phyloP scores from a whole-genome alignment of 1,284 basidiomycete genomes.

The Rhodotorula sp. region DNA sequence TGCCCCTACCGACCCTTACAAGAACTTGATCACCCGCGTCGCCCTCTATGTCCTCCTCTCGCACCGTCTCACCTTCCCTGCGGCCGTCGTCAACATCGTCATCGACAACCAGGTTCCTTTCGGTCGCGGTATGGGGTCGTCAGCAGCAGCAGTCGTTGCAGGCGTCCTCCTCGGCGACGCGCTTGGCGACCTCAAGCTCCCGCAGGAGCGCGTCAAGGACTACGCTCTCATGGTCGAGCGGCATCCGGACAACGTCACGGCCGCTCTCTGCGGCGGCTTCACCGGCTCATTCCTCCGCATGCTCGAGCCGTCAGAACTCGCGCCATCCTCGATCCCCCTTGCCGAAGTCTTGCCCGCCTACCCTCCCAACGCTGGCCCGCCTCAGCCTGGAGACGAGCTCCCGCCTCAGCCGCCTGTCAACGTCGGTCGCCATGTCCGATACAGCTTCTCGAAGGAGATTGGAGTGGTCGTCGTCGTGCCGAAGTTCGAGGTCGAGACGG shows the following conservation, averaged over 20 bases:
- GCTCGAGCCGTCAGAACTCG: constrained; percentile 64
- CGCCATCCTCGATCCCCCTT: constrained; percentile 84
- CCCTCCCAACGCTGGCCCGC: constrained; percentile 77
- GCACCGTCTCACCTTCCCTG: constrained; percentile 60
- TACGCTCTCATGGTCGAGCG: constrained; percentile 99
- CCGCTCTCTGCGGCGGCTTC: constrained; percentile 94
- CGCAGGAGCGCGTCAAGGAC: constrained; percentile 76
- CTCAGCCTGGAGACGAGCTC: constrained; percentile 54
- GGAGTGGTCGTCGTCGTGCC: constrained; percentile 95
- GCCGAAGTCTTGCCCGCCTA: constrained; percentile 97
- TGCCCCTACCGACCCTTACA: constrained; percentile 91
- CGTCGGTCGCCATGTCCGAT: constrained; percentile 92
- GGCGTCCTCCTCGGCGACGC: constrained; percentile 87
- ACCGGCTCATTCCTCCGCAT: constrained; percentile 96
- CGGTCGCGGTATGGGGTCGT: constrained; percentile 93
- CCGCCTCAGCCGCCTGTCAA: constrained; percentile 84
- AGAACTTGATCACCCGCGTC: constrained; percentile 96
- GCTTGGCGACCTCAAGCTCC: constrained; percentile 70
- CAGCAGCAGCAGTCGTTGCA: constrained; percentile 95
- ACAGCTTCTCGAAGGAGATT: constrained; percentile 82
- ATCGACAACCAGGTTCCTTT: constrained; percentile 95
- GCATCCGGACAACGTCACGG: constrained; percentile 98
- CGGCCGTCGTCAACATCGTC: constrained; percentile 61
- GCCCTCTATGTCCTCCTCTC: constrained; percentile 95
- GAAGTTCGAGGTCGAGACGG: constrained; percentile 92